Percentiles rank a stretch among this genome's conserved stretches.
phyloP scores from a whole-genome alignment of 371 early-diverging fungal genomes.

The Batrachochytrium dendrobatidis region DNA sequence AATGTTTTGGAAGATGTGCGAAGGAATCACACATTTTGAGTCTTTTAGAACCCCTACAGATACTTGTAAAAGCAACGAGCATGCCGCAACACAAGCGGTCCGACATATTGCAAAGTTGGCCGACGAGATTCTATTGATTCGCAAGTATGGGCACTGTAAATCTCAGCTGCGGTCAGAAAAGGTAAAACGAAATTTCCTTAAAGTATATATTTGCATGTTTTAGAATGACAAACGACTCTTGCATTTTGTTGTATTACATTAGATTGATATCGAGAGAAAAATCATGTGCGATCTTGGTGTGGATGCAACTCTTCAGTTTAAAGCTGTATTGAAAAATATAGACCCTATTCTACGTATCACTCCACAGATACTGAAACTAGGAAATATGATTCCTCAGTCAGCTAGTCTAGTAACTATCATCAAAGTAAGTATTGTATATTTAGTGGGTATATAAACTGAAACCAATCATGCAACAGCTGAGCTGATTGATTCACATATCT shows the following conservation, averaged over 20 bases:
- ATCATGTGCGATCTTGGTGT: not conserved
- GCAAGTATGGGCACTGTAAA: too few relatives aligned
- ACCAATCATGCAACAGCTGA: too few relatives aligned
- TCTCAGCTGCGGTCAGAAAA: too few relatives aligned
- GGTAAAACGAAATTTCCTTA: too few relatives aligned
- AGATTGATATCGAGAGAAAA: not conserved
- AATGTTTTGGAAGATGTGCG: not conserved
- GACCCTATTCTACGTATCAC: slow-evolving; percentile 1
- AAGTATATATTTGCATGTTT: too few relatives aligned
- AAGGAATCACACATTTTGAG: not conserved
- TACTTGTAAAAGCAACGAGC: not conserved
- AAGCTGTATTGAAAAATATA: not conserved
- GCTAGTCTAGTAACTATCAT: not conserved
- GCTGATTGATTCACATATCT: too few relatives aligned
- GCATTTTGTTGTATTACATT: too few relatives aligned
- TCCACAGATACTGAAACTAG: not conserved
- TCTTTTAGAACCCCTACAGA: not conserved
- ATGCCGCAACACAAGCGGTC: not conserved
- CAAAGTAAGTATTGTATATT: too few relatives aligned
- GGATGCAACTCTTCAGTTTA: not conserved
- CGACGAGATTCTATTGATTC: not conserved
- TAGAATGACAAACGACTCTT: too few relatives aligned
- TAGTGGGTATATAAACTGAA: too few relatives aligned
- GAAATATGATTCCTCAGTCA: not conserved
- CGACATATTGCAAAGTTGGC: not conserved